Conservation (phyloP, 257 asterid species). For the Avicennia marina region DNA sequence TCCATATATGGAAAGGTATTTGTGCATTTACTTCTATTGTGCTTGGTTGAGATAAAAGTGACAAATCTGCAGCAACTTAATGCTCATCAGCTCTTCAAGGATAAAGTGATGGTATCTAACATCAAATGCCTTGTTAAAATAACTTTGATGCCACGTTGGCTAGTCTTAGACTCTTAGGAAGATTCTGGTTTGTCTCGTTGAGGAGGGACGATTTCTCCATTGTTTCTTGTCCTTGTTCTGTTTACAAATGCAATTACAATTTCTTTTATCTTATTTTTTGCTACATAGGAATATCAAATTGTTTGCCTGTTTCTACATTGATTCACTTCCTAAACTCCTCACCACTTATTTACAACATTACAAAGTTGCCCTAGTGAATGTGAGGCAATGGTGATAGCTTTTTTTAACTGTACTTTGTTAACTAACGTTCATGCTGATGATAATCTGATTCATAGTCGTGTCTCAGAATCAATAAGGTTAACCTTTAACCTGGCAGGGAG, state of each 20-base stretch:
- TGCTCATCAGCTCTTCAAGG: not conserved
- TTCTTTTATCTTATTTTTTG: no score
- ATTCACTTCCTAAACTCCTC: no score
- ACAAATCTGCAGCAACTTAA: not conserved
- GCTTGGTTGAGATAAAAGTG: not conserved
- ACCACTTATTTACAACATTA: no score
- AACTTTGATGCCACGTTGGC: not conserved
- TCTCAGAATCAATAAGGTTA: slow-evolving; percentile 13
- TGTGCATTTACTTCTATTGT: slow-evolving; percentile 1
- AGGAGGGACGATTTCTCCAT: no score
- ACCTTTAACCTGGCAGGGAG: slow-evolving; percentile 55
- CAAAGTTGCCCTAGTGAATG: no score
- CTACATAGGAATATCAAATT: no score
- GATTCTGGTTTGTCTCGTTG: not conserved
- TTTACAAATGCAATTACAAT: no score
- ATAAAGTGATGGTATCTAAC: not conserved
- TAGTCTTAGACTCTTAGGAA: not conserved
- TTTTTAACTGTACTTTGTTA: no score
- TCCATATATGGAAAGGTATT: not conserved
- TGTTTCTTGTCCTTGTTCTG: no score
- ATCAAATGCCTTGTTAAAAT: not conserved
- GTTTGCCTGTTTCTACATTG: no score
- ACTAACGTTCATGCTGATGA: no score
- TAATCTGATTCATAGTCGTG: not conserved
- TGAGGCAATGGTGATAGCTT: not conserved